Conservation (phyloP, 2,329 filamentous ascomycete species). For the Trichoderma endophyticum region DNA sequence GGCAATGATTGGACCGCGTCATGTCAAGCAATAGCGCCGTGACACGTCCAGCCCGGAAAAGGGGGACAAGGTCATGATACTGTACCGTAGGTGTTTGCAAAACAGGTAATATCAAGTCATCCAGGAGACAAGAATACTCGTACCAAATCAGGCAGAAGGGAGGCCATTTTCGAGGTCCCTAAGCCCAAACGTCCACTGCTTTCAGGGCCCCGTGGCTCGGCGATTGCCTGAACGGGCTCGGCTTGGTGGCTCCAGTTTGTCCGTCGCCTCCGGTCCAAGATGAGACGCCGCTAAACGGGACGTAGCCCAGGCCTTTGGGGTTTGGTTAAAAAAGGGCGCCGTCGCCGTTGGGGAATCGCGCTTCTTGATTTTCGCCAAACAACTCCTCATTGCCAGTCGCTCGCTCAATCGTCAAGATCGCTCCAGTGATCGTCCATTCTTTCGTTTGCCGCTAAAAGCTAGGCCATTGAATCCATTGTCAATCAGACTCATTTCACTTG, state of each 20-base stretch:
- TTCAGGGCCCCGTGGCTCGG: conserved; percentile 12
- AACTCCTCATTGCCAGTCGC: conserved; percentile 14
- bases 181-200: neutral
- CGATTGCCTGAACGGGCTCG: conserved; percentile 10
- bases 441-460: conserved; percentile 7
- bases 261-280: too few relatives aligned
- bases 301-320: neutral
- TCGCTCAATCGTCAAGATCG: conserved; percentile 6
- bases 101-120: neutral
- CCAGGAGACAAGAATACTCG: neutral
- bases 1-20: neutral
- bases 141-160: neutral
- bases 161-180: neutral
- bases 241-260: neutral
- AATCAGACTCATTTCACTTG: neutral
- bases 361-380: neutral
- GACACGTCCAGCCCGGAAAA: neutral
- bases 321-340: conserved; percentile 10
- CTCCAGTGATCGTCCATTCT: conserved; percentile 16
- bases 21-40: neutral
- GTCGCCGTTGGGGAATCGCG: neutral
- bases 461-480: conserved; percentile 6
- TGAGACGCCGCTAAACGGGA: too few relatives aligned
- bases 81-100: neutral
- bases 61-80: neutral